Percentiles rank a stretch among this genome's conserved stretches.
phyloP scores from a whole-genome alignment of 2,329 filamentous ascomycete species.

The Fusarium vanettenii region DNA sequence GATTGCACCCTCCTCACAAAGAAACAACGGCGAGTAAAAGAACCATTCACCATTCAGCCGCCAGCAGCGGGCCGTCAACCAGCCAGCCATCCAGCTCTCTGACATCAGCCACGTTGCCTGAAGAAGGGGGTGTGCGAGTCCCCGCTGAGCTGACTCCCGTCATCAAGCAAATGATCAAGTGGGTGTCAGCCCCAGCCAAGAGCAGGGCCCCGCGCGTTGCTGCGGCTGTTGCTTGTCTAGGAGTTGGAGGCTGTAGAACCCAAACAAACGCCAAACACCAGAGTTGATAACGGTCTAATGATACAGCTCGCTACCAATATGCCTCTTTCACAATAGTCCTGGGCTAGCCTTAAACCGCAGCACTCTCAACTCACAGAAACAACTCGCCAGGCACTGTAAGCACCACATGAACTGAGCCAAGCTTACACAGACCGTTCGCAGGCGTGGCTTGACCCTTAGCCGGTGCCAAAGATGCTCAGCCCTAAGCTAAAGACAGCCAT shows the following conservation, averaged over 20 bases:
- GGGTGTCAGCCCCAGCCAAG: constrained; percentile 26
- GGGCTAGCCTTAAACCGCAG: background rate
- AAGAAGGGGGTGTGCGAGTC: background rate
- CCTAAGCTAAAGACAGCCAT: constrained; percentile 11
- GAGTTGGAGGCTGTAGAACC: background rate
- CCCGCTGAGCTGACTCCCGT: constrained; percentile 34
- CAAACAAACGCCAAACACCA: background rate
- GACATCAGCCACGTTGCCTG: constrained; percentile 44
- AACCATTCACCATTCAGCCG: constrained; percentile 4
- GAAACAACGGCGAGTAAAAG: background rate
- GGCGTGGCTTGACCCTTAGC: background rate
- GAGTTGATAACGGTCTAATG: background rate
- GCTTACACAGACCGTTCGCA: background rate
- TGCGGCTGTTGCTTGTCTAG: constrained; percentile 18
- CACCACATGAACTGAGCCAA: background rate
- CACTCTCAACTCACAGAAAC: background rate
- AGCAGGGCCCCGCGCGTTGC: background rate
- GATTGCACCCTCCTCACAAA: constrained; percentile 4
- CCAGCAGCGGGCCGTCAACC: background rate
- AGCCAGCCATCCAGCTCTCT: constrained; percentile 44
- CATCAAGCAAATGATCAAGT: constrained; percentile 27
- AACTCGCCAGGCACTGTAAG: background rate
- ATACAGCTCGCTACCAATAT: background rate
- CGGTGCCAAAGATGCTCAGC: constrained; percentile 22
- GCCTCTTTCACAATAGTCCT: background rate